Evolutionary conservation across 164 flowering plant species (phyloP).

Genomic region (Stephania japonica): DNA sequence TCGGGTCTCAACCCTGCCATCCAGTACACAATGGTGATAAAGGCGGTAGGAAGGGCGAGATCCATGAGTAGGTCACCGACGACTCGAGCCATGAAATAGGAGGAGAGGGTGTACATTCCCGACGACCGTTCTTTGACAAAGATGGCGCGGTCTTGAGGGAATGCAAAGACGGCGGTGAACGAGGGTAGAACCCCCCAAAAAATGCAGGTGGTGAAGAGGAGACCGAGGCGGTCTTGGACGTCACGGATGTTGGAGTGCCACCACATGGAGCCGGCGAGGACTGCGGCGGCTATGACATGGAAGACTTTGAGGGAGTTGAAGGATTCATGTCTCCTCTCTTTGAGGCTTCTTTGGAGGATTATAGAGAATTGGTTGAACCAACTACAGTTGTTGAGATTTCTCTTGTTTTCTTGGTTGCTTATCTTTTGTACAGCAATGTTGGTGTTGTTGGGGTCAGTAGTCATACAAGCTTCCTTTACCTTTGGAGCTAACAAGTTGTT

Average conservation of each 20-base stretch:
- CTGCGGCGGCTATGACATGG: slow-evolving; percentile 61
- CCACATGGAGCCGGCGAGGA: slow-evolving; percentile 74
- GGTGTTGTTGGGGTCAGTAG: slow-evolving; percentile 10
- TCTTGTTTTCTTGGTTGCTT: slow-evolving; percentile 5
- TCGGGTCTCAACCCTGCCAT: slow-evolving; percentile 65
- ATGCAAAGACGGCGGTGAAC: slow-evolving; percentile 60
- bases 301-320: slow-evolving; percentile 60
- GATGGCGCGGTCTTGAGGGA: slow-evolving; percentile 84
- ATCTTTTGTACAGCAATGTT: slow-evolving; percentile 6
- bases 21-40: slow-evolving; percentile 54
- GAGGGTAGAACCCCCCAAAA: slow-evolving; percentile 92
- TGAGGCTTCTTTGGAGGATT: slow-evolving; percentile 67
- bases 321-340: slow-evolving; percentile 70
- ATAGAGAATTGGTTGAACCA: slow-evolving; percentile 71
- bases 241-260: slow-evolving; percentile 63
- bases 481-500: slow-evolving; percentile 57
- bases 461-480: slow-evolving; percentile 54
- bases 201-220: slow-evolving; percentile 74
- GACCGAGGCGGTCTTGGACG: slow-evolving; percentile 74
- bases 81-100: slow-evolving; percentile 78
- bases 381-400: slow-evolving; percentile 11
- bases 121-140: slow-evolving; percentile 68
- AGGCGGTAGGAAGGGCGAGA: slow-evolving; percentile 66
- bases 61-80: slow-evolving; percentile 78
- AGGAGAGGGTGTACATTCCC: slow-evolving; percentile 76